Base-by-base conservation (phyloP, 371 early-diverging fungal species). In the Nematocida minor region DNA sequence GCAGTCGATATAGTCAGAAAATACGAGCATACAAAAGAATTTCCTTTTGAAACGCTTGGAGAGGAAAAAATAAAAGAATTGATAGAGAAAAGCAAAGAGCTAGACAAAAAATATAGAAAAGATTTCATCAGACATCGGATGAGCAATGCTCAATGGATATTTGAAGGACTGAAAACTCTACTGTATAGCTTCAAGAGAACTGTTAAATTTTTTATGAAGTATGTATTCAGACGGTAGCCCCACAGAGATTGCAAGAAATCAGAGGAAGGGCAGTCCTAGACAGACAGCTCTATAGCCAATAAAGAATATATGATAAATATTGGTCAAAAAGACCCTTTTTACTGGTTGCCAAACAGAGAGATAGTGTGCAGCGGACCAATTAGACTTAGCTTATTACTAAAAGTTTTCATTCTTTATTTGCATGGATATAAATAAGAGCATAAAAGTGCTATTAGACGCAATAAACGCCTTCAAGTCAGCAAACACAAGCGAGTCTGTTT, bases 321-420 rank as follows among this genome's bases (percentile, higher is more conserved):
- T n/a, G n/a, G n/a, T n/a, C n/a, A n/a, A n/a, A n/a, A n/a, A n/a
- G n/a, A n/a, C n/a, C n/a, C n/a, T n/a, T n/a, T n/a, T n/a, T n/a
- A n/a, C n/a, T n/a, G n/a, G n/a, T n/a, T n/a, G n/a, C n/a, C n/a
- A n/a, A n/a, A n/a, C n/a, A n/a, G n/a, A n/a, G n/a, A n/a, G n/a
- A n/a, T n/a, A 46, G 20, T 46, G 2, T 14, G 46, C 16, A 46
- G 20, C 20, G 20, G 46, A 20, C 20, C 46, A 46, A 46, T 46
- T 46, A 46, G 14, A 46, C 20, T 46, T 46, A 46, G 46, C 44
- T 14, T 44, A 44, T 9, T 44, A 44, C 7, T 18, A 53, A 53
- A 20, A 18, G 20, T 53, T 53, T 53, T 53, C 27, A 53, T 54
- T 54, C 34, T 57, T 57, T 57, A 57, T 57, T 57, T 32, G 34